Base-by-base conservation (phyloP, 192 early-diverging fungal species). In the Linnemannia zychae region DNA sequence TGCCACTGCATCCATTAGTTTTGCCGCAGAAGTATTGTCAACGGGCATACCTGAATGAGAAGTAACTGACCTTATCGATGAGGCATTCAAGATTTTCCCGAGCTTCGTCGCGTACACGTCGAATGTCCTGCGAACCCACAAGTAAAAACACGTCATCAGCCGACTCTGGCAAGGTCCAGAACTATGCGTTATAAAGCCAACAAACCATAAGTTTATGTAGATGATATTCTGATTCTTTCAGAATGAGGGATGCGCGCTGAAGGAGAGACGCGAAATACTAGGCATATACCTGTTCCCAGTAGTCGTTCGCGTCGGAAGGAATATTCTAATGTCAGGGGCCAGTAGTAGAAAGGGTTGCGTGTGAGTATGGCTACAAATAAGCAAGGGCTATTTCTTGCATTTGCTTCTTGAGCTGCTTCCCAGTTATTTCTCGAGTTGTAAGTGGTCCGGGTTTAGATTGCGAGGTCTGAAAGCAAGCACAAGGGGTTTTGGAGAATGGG, bases 81-180 rank as follows among this genome's bases (percentile, higher is more conserved):
- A 97, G 87, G 24, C 93, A 95, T 84, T 92, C 91, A 74, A 97
- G 88, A 89, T 97, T 97, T 74, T 94, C 93, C 47, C 89, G 90
- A 18, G 95, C 93, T 20, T 88, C 78, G 81, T 97, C 95, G 47
- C 96, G 89, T 20, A 95, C 92, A 48, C 91, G 87, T 38, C 97
- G 89, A 63, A 97, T 95, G 82, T 98, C 97, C 44, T 94, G 94
- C 12, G 95, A 92, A 28, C 94, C 92, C 47, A 97, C 93, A 36
- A 98, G 92, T 63, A 96, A 94, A 86, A 96, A 97, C 22, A 97
- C 91, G 84, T 98, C 97, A 75, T 98, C 95, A 60, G 92, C 87
- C 11, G 89, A 88, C 37, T 96, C 95, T 13, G 94, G 92, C 0
- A 98, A 89, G 22, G 87, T 87, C 94, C 95, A 93, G 92, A 97